Percentiles rank a stretch among this genome's conserved stretches.
These are phyloP conservation scores for Magnusiomyces paraingens DNA, from an alignment of 1,139 yeast species.

Conservation along the genomic window DNA sequence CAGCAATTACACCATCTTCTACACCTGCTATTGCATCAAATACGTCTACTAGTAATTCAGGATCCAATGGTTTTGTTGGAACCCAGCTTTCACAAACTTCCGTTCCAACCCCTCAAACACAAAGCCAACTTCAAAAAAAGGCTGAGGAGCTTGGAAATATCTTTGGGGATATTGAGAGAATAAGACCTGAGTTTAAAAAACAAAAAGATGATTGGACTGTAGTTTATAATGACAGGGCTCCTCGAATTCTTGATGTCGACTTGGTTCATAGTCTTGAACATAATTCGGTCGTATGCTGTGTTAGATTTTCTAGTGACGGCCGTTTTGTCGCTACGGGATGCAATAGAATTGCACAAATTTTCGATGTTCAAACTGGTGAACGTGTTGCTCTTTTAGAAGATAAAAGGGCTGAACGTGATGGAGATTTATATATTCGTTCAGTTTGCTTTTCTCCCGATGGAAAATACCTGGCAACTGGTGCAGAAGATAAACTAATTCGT, in stretches of 20 bases:
- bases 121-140: conserved; percentile 30
- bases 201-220: conserved; percentile 85
- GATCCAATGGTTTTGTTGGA: conserved; percentile 4
- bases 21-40: conserved; percentile 15
- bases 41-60: conserved; percentile 16
- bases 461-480: conserved; percentile 92
- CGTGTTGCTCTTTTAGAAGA: conserved; percentile 81
- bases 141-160: conserved; percentile 42
- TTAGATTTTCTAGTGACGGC: conserved; percentile 70
- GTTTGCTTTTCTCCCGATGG: conserved; percentile 98
- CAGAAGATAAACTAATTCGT: conserved; percentile 93
- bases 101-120: conserved; percentile 19
- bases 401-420: conserved; percentile 48
- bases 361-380: conserved; percentile 88
- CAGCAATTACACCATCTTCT: conserved; percentile 17
- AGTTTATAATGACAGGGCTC: conserved; percentile 82
- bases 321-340: conserved; percentile 95
- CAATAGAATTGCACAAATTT: conserved; percentile 92
- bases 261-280: conserved; percentile 87
- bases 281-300: conserved; percentile 94
- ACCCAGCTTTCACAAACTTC: conserved; percentile 10
- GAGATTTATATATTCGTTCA: conserved; percentile 88
- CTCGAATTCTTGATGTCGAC: conserved; percentile 71
- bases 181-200: conserved; percentile 70
- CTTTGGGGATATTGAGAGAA: conserved; percentile 74